A percentile compares a stretch with the other conserved stretches of the same genome.
Conservation (phyloP, 331 rosid genomes). For the Quercus phellos region DNA sequence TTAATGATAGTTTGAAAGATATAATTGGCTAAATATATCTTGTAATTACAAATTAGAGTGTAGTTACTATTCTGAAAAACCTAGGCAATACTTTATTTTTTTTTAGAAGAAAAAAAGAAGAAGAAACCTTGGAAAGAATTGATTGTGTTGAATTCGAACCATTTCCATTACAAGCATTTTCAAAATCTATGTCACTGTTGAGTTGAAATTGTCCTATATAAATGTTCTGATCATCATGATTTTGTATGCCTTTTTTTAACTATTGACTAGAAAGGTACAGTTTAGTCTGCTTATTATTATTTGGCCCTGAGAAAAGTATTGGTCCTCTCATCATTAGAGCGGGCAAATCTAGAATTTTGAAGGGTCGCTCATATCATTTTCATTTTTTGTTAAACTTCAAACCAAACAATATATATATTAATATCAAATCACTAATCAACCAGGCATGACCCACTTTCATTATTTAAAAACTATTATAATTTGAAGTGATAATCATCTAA, state of each 20-base stretch:
- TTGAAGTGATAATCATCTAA: conserved; percentile 41
- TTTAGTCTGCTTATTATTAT: background rate
- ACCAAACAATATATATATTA: background rate
- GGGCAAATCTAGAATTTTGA: background rate
- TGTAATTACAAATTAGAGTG: too few relatives aligned
- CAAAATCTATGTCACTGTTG: too few relatives aligned
- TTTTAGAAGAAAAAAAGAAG: background rate
- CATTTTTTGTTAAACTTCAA: background rate
- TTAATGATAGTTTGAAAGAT: too few relatives aligned
- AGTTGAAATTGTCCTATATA: background rate
- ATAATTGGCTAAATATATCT: too few relatives aligned
- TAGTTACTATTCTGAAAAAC: too few relatives aligned
- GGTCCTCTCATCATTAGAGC: conserved; percentile 23
- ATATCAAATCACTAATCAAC: conserved; percentile 1
- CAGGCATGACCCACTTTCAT: conserved; percentile 31
- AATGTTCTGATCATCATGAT: background rate
- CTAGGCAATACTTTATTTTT: background rate
- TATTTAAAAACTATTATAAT: conserved; percentile 15
- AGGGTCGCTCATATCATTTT: conserved; percentile 11
- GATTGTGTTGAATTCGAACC: background rate
- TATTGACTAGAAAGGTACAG: background rate
- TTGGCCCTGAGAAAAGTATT: background rate
- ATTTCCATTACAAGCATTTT: background rate
- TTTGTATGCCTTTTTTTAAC: background rate
- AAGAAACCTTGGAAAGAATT: background rate